Evolutionary conservation across 805 yeast genomes (phyloP).

Genomic region (Saccharomyces eubayanus): DNA sequence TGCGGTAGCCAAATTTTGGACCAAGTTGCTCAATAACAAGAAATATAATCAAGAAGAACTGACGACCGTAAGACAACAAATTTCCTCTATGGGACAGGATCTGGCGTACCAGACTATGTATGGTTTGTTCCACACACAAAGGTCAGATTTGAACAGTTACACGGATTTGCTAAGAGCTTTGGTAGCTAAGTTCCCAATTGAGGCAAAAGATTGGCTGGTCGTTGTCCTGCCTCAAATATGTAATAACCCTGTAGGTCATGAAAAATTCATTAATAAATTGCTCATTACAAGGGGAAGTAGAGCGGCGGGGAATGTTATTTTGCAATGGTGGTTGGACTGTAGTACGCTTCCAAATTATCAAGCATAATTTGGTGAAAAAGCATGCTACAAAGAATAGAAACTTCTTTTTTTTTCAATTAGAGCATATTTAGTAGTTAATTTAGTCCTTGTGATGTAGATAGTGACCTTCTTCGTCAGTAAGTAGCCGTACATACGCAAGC

Average conservation of each 20-base stretch:
- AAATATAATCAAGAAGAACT: slow-evolving; percentile 40
- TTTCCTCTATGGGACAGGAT: slow-evolving; percentile 21
- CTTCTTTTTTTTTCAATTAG: slow-evolving; percentile 1
- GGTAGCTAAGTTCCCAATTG: slow-evolving; percentile 42
- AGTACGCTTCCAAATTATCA: slow-evolving; percentile 37
- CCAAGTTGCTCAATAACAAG: slow-evolving; percentile 37
- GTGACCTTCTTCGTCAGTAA: background rate
- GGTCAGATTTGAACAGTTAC: slow-evolving; percentile 55
- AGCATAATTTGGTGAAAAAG: background rate
- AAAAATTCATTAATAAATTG: slow-evolving; percentile 45
- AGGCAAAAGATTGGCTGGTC: slow-evolving; percentile 43
- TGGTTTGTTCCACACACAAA: slow-evolving; percentile 41
- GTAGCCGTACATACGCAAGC: background rate
- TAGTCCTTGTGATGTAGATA: background rate
- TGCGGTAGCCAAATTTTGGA: slow-evolving; percentile 48
- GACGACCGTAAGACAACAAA: slow-evolving; percentile 24
- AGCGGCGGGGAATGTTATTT: slow-evolving; percentile 47
- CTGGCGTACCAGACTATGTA: slow-evolving; percentile 30
- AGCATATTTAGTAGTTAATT: background rate
- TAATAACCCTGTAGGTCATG: slow-evolving; percentile 30
- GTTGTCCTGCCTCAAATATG: slow-evolving; percentile 21
- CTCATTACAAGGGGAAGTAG: slow-evolving; percentile 59
- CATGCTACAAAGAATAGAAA: background rate
- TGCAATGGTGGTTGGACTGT: slow-evolving; percentile 55
- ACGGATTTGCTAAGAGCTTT: slow-evolving; percentile 44